A percentile compares a stretch with the other conserved stretches of the same genome.
Evolutionary conservation across 2,329 filamentous ascomycete genomes (phyloP).

Genomic region (Arthroderma sp.): DNA sequence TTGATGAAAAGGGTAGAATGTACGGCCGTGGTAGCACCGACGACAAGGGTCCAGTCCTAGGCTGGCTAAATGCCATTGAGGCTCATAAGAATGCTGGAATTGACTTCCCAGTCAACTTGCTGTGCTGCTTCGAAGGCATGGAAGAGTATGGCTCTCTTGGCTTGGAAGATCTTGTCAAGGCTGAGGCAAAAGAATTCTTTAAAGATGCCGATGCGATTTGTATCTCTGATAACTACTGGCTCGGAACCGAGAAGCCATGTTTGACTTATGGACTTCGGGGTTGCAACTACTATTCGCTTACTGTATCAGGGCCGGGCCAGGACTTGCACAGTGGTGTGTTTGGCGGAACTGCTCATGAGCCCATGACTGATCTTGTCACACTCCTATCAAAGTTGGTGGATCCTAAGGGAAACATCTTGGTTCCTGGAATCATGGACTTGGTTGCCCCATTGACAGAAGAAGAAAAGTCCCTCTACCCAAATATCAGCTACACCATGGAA

Average conservation of each 20-base stretch:
- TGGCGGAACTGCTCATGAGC: constrained; percentile 89
- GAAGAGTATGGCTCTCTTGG: constrained; percentile 97
- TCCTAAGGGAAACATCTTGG: constrained; percentile 79
- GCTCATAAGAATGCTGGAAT: constrained; percentile 90
- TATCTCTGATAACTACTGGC: constrained; percentile 99
- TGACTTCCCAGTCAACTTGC: constrained; percentile 90
- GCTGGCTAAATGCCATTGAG: constrained; percentile 96
- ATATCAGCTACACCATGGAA: constrained; percentile 92
- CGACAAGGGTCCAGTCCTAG: constrained; percentile 93
- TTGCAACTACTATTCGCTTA: constrained; percentile 93
- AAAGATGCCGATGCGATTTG: constrained; percentile 91
- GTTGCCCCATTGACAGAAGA: constrained; percentile 79
- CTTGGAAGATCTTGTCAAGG: constrained; percentile 83
- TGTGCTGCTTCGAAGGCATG: constrained; percentile 99
- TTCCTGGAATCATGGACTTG: constrained; percentile 86
- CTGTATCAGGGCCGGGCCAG: constrained; percentile 78
- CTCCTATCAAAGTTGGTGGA: constrained; percentile 77
- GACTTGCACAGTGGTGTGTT: constrained; percentile 97
- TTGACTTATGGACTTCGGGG: constrained; percentile 93
- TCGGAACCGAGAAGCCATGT: constrained; percentile 96
- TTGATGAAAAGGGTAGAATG: constrained; percentile 90
- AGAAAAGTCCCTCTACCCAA: constrained; percentile 74
- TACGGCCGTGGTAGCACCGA: constrained; percentile 91
- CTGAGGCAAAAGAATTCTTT: constrained; percentile 87
- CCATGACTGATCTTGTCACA: constrained; percentile 88